Conservation (phyloP, 1,284 basidiomycete species). For the Pholiota adiposa region DNA sequence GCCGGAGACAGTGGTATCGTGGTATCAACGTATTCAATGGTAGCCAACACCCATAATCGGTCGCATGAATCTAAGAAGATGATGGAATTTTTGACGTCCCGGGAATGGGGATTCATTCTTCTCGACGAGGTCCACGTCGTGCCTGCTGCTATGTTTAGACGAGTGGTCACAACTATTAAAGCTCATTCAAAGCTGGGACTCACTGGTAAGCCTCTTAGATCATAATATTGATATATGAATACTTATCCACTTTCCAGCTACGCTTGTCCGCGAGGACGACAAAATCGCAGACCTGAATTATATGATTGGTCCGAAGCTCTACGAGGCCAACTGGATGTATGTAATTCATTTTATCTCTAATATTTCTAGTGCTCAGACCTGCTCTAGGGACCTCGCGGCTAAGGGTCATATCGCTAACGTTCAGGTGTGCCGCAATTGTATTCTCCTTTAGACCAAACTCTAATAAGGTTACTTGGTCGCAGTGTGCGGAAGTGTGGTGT, state of each 20-base stretch:
- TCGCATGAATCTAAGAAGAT: conserved; percentile 98
- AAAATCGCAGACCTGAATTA: conserved; percentile 99
- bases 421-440: conserved; percentile 61
- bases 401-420: conserved; percentile 99
- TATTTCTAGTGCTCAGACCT: conserved; percentile 8
- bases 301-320: conserved; percentile 98
- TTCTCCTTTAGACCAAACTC: not conserved
- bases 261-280: conserved; percentile 98
- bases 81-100: conserved; percentile 96
- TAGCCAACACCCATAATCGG: conserved; percentile 94
- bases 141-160: conserved; percentile 95
- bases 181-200: conserved; percentile 96
- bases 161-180: conserved; percentile 96
- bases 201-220: conserved; percentile 61
- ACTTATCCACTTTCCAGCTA: conserved; percentile 58
- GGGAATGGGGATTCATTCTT: conserved; percentile 95
- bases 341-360: conserved; percentile 22
- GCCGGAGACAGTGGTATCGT: conserved; percentile 94
- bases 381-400: conserved; percentile 83
- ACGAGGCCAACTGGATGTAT: conserved; percentile 99
- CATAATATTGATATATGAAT: not conserved
- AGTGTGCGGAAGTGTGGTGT: conserved; percentile 99
- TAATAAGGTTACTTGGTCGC: conserved; percentile 9
- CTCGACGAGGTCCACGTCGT: conserved; percentile 98
- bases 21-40: conserved; percentile 98